Base-by-base conservation (phyloP, 75 land plant species). In the Selaginella tamariscina region DNA sequence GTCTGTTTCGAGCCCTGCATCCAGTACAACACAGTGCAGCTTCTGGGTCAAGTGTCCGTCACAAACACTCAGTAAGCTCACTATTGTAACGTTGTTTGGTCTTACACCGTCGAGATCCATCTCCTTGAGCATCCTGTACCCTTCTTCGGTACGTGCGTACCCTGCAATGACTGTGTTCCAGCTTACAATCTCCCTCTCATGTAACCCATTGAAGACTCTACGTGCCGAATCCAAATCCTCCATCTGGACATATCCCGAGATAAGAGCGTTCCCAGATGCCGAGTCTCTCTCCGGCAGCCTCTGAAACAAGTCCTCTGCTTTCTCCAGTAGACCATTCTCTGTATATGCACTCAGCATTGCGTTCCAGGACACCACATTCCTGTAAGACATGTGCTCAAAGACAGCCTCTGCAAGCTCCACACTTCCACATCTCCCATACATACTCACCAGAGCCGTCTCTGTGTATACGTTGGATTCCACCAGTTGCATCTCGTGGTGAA, bases 331-430 rank as follows among this genome's bases (percentile, higher is more conserved):
- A 5, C 49, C 49, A 39, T 39, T 39, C 5, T 39, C 49, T 5
- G 49, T 15, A 39, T 39, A 39, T 39, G 62, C 62, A n/a, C n/a
- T 26, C 8, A 59, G 21, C 62, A 59, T 59, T 9, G 26, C 62
- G 26, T 59, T 59, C 62, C 62, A 59, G 8, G 62, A 59, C 24
- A 27, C 62, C 5, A 59, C 8, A 23, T 59, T 59, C 8, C 62
- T 8, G 8, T 59, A 5, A 5, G 62, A 23, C 62, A 59, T 59
- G 9, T 5, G 21, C 5, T n/a, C 62, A 59, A 59, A 59, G 26
- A 59, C 62, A 2, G 8, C 62, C 62, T 26, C 21, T 59, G 62
- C 62, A 59, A 2, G 21, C 9, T 59, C 62, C 23, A 59, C 24
- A 59, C 26, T 8, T n/a, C n/a, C 18, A n/a, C 24, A 59, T 21